Percentiles rank a stretch among this genome's conserved stretches.
These are phyloP conservation scores for Pinus albicaulis DNA, from an alignment of 75 land plant species.

Conservation along the genomic window DNA sequence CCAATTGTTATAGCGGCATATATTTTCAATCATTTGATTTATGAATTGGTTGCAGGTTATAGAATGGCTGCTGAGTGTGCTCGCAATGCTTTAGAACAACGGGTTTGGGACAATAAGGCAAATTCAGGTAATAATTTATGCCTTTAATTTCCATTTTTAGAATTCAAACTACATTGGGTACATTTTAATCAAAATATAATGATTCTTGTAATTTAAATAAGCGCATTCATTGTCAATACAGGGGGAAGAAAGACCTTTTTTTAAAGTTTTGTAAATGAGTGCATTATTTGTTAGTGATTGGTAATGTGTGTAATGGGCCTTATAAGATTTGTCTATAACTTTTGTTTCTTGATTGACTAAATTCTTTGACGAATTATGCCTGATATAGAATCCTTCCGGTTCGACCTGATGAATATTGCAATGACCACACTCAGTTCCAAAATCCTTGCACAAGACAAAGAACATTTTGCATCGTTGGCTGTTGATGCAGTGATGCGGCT, in stretches of 20 bases:
- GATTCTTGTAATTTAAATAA: background rate
- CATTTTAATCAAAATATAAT: background rate
- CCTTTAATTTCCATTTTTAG: background rate
- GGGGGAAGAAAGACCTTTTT: too few species aligned
- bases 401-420: conserved; percentile 90
- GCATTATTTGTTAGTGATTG: background rate
- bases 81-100: conserved; percentile 57
- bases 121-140: conserved; percentile 51
- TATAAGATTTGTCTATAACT: too few species aligned
- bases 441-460: conserved; percentile 94
- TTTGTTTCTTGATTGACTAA: background rate
- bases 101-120: conserved; percentile 66
- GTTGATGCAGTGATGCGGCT: conserved; percentile 90
- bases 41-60: conserved; percentile 51
- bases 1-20: background rate
- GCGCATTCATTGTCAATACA: background rate
- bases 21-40: conserved; percentile 7
- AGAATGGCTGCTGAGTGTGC: conserved; percentile 97
- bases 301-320: background rate
- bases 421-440: conserved; percentile 99
- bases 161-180: conserved; percentile 6
- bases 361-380: conserved; percentile 9
- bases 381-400: conserved; percentile 74
- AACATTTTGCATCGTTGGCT: conserved; percentile 88
- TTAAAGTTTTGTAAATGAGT: too few species aligned